A percentile compares a stretch with the other conserved stretches of the same genome.
phyloP scores from a whole-genome alignment of 2,329 filamentous ascomycete species.

The Acephala macrosclerotiorum region DNA sequence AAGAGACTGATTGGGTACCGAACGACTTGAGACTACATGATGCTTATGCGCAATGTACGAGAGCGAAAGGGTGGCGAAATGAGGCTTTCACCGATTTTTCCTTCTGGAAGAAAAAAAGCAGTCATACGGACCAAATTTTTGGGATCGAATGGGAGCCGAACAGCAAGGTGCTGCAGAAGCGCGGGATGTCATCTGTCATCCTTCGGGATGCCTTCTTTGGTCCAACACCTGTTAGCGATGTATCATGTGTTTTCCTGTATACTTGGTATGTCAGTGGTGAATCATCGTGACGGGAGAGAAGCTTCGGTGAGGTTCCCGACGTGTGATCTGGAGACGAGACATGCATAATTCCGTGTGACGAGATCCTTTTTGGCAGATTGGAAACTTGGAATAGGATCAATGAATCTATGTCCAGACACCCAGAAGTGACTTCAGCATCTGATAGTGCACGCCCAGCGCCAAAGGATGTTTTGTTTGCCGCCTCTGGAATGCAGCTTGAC shows the following conservation, averaged over 20 bases:
- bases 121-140: not conserved
- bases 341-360: slow-evolving; percentile 1
- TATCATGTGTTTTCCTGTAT: not conserved
- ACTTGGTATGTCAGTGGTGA: not conserved
- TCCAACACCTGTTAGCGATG: no score
- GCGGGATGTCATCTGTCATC: not conserved
- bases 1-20: not conserved
- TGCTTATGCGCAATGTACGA: not conserved
- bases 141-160: slow-evolving; percentile 5
- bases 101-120: not conserved
- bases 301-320: not conserved
- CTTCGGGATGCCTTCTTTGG: not conserved
- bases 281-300: not conserved
- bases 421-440: not conserved
- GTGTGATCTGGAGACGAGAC: not conserved
- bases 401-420: not conserved
- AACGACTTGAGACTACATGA: not conserved
- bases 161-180: not conserved
- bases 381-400: not conserved
- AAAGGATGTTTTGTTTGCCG: not conserved
- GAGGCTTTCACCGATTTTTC: slow-evolving; percentile 8
- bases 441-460: not conserved
- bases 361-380: not conserved
- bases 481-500: not conserved
- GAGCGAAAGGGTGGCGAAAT: not conserved